Evolutionary conservation across 805 yeast species (phyloP).

Genomic region (Starmerella asiatica): DNA sequence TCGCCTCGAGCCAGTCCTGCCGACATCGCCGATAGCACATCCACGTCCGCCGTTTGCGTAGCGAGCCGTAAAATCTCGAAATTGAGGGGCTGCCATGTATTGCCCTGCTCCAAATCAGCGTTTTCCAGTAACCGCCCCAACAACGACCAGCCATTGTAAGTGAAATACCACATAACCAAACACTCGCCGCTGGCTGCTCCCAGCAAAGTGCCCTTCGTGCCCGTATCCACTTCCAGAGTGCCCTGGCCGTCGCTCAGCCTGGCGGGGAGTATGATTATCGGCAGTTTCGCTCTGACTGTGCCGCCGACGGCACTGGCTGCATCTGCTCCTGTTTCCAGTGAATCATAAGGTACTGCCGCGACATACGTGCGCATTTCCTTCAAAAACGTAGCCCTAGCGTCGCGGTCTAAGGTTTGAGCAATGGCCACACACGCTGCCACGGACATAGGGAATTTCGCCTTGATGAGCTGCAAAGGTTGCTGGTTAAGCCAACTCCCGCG

Average conservation of each 20-base stretch:
- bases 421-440: conserved; percentile 41
- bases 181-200: conserved; percentile 28
- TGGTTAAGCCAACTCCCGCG: conserved; percentile 37
- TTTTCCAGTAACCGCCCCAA: conserved; percentile 68
- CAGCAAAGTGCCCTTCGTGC: conserved; percentile 60
- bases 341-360: conserved; percentile 7
- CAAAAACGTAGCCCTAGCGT: conserved; percentile 36
- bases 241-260: conserved; percentile 37
- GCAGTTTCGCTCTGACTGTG: conserved; percentile 25
- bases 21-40: conserved; percentile 32
- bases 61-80: conserved; percentile 41
- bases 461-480: conserved; percentile 39
- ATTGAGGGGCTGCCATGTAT: conserved; percentile 30
- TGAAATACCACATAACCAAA: conserved; percentile 52
- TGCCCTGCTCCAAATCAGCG: conserved; percentile 25
- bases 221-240: conserved; percentile 35
- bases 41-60: conserved; percentile 33
- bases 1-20: conserved; percentile 40
- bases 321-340: conserved; percentile 20
- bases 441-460: conserved; percentile 62
- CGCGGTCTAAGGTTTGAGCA: conserved; percentile 9
- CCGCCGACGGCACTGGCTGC: conserved; percentile 25
- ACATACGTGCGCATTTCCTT: conserved; percentile 49
- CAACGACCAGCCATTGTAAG: conserved; percentile 77
- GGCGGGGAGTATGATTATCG: conserved; percentile 43